phyloP scores from a whole-genome alignment of 768 basidiomycete species.

The Phaeotremella skinneri region DNA sequence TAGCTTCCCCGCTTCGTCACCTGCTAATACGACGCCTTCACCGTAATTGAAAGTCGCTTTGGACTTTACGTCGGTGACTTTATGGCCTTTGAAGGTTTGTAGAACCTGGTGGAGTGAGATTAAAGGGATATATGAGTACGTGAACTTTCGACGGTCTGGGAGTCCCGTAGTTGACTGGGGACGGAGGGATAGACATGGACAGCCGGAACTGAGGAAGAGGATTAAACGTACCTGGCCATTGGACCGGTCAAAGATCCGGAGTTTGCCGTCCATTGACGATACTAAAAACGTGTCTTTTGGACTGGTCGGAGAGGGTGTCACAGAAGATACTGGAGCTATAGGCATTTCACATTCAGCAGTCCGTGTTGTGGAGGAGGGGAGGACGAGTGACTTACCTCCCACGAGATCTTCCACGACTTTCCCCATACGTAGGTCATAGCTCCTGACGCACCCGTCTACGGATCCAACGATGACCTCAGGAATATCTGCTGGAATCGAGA shows the following conservation, averaged over 20 bases:
- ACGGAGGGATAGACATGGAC: too few relatives aligned
- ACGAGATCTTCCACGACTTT: constrained; percentile 84
- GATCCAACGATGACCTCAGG: constrained; percentile 73
- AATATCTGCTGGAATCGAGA: constrained; percentile 51
- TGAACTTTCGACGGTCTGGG: too few relatives aligned
- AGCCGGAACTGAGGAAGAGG: too few relatives aligned
- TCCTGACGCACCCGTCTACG: constrained; percentile 86
- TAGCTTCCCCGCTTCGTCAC: constrained; percentile 83
- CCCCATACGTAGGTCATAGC: constrained; percentile 92
- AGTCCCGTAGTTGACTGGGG: too few relatives aligned
- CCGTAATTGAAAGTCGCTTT: constrained; percentile 77
- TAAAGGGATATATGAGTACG: not conserved
- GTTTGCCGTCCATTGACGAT: constrained; percentile 75
- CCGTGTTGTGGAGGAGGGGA: not conserved
- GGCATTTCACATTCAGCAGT: not conserved
- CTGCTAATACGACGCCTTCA: constrained; percentile 77
- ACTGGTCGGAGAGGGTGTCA: constrained; percentile 62
- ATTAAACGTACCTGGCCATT: constrained; percentile 61
- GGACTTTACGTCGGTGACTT: constrained; percentile 70
- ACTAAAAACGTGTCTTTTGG: constrained; percentile 71
- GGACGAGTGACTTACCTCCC: constrained; percentile 63
- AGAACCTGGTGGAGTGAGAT: constrained; percentile 63
- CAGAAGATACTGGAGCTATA: constrained; percentile 79
- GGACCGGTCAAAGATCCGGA: constrained; percentile 78
- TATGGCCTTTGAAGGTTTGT: constrained; percentile 78